Conservation (phyloP, 805 yeast species). For the Zygosaccharomyces kombuchaensis region DNA sequence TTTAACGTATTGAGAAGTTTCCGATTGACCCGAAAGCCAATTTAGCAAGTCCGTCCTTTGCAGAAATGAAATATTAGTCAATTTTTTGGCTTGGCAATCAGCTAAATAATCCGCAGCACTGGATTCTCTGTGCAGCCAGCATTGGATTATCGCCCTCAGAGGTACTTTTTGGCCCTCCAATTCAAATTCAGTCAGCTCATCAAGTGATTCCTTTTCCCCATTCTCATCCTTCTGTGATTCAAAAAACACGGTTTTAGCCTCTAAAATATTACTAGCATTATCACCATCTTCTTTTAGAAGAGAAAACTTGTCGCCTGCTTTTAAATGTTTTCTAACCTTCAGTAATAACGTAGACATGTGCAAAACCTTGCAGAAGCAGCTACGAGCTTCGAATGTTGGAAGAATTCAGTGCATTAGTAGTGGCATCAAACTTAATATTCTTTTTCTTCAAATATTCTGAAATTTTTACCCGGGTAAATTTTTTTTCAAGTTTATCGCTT, state of each 20-base stretch:
- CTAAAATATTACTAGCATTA: slow-evolving; percentile 36
- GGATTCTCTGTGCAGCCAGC: slow-evolving; percentile 72
- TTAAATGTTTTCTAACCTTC: slow-evolving; percentile 21
- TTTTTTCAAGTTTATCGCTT: slow-evolving; percentile 4
- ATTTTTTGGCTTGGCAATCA: slow-evolving; percentile 57
- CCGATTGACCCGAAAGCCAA: slow-evolving; percentile 72
- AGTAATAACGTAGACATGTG: slow-evolving; percentile 10
- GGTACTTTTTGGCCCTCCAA: slow-evolving; percentile 47
- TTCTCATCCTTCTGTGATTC: slow-evolving; percentile 16
- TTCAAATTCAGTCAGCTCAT: slow-evolving; percentile 50
- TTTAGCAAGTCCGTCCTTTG: slow-evolving; percentile 80
- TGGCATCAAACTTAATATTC: neutral
- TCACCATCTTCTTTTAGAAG: slow-evolving; percentile 21
- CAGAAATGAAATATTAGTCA: slow-evolving; percentile 72
- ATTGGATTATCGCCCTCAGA: slow-evolving; percentile 61
- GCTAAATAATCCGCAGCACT: slow-evolving; percentile 78
- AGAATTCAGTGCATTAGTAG: neutral
- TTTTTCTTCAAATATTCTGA: neutral
- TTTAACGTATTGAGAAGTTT: slow-evolving; percentile 51
- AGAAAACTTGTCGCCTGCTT: slow-evolving; percentile 15
- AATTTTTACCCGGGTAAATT: neutral
- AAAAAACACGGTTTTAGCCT: slow-evolving; percentile 34
- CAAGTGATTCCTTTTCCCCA: slow-evolving; percentile 34
- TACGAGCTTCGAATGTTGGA: neutral
- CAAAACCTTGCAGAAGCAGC: neutral